A percentile compares a stretch with the other conserved stretches of the same genome.
Conservation (phyloP, 495 filamentous ascomycete species). For the Evansstolkia leycettana region DNA sequence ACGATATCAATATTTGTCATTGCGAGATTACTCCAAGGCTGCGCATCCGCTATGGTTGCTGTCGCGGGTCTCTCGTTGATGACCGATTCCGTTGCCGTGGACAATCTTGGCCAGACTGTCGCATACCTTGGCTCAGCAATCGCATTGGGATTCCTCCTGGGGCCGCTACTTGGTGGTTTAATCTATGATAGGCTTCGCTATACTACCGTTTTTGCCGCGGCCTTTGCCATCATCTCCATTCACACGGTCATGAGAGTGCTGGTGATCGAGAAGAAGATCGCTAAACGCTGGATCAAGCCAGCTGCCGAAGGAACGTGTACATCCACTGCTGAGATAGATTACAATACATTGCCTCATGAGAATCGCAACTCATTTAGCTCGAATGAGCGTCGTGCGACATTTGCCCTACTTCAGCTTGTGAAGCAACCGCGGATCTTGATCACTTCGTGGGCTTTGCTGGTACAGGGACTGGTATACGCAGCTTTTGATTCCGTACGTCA, state of each 20-base stretch:
- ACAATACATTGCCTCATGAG: too few relatives aligned
- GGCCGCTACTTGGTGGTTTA: conserved; percentile 49
- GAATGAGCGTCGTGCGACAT: background rate
- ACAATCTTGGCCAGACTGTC: conserved; percentile 44
- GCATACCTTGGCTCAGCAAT: conserved; percentile 25
- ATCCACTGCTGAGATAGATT: too few relatives aligned
- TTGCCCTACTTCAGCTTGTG: conserved; percentile 13
- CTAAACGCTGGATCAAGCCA: conserved; percentile 8
- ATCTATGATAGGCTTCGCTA: conserved; percentile 48
- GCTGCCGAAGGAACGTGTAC: background rate
- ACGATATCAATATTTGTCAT: conserved; percentile 38
- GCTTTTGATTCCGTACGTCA: conserved; percentile 21
- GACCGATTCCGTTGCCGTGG: conserved; percentile 45
- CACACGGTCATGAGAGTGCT: conserved; percentile 53
- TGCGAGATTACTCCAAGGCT: conserved; percentile 49
- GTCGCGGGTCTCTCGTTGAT: conserved; percentile 49
- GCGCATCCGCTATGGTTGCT: conserved; percentile 50
- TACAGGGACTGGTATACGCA: conserved; percentile 19
- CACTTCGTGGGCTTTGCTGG: conserved; percentile 18
- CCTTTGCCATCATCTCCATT: conserved; percentile 40
- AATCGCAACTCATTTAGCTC: background rate
- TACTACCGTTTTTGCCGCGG: conserved; percentile 47
- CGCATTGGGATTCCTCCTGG: conserved; percentile 21
- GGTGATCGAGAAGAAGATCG: conserved; percentile 50
- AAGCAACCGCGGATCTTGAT: conserved; percentile 20